These are phyloP conservation scores for Myxozyma neglecta DNA, from an alignment of 805 yeast species.

Conservation along the genomic window DNA sequence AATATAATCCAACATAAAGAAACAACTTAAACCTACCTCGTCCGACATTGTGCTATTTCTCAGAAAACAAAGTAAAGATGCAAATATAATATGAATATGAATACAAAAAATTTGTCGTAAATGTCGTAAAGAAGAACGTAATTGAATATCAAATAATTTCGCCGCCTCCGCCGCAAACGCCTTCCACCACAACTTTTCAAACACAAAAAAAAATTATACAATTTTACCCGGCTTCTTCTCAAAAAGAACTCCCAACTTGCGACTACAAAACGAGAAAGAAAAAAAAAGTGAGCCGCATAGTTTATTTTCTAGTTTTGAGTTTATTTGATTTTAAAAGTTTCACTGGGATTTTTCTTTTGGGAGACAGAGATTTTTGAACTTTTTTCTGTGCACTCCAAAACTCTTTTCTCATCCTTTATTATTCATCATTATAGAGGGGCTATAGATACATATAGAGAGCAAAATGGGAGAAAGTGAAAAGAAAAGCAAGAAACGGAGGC, in stretches of 20 bases:
- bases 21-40: constrained; percentile 17
- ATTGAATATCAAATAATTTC: neutral
- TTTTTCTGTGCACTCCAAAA: too few relatives aligned
- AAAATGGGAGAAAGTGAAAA: constrained; percentile 4
- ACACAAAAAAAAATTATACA: too few relatives aligned
- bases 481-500: constrained; percentile 15
- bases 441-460: neutral
- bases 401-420: too few relatives aligned
- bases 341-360: neutral
- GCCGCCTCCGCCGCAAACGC: neutral
- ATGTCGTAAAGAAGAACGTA: neutral
- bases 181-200: too few relatives aligned
- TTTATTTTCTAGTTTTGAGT: neutral
- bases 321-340: neutral
- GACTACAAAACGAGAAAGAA: neutral
- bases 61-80: neutral
- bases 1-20: neutral
- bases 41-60: constrained; percentile 23
- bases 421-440: neutral
- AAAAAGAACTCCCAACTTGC: neutral
- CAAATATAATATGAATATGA: neutral
- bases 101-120: neutral
- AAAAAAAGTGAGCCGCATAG: neutral
- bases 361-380: too few relatives aligned
- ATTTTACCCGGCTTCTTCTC: neutral